Conservation (phyloP, 2,329 filamentous ascomycete species). For the Dryadomyces quercivorus region DNA sequence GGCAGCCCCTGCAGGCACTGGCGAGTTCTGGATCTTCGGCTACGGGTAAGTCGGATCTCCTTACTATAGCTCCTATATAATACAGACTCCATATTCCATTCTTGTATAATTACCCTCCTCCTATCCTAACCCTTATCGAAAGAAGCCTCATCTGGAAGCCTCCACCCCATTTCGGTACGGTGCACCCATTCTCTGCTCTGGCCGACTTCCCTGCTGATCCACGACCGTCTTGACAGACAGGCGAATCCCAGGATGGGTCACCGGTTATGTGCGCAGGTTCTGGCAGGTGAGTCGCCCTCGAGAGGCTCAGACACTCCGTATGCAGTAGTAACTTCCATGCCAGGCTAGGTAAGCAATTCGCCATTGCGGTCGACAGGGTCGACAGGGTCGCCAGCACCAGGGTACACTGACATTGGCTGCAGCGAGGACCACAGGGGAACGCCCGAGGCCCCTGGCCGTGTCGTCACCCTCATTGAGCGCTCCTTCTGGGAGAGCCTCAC, state of each 20-base stretch:
- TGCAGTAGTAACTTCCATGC: neutral
- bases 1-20: neutral
- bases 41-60: conserved; percentile 58
- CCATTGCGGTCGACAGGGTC: neutral
- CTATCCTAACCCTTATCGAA: neutral
- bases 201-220: neutral
- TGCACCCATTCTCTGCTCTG: neutral
- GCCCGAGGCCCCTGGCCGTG: conserved; percentile 72
- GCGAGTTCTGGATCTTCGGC: conserved; percentile 91
- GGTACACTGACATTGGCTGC: conserved; percentile 4
- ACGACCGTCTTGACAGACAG: conserved; percentile 43
- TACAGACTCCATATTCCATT: neutral
- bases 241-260: conserved; percentile 79
- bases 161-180: conserved; percentile 80
- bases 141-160: conserved; percentile 98
- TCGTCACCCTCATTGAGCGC: conserved; percentile 82
- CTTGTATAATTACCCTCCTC: too few species aligned
- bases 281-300: conserved; percentile 68
- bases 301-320: too few species aligned
- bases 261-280: conserved; percentile 86
- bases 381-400: neutral
- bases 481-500: conserved; percentile 71
- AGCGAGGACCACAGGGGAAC: conserved; percentile 95
- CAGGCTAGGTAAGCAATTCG: conserved; percentile 6
- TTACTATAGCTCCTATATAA: neutral